Base-by-base conservation (phyloP, 169 alveolate genomes). In the Cryptosporidium baileyi region DNA sequence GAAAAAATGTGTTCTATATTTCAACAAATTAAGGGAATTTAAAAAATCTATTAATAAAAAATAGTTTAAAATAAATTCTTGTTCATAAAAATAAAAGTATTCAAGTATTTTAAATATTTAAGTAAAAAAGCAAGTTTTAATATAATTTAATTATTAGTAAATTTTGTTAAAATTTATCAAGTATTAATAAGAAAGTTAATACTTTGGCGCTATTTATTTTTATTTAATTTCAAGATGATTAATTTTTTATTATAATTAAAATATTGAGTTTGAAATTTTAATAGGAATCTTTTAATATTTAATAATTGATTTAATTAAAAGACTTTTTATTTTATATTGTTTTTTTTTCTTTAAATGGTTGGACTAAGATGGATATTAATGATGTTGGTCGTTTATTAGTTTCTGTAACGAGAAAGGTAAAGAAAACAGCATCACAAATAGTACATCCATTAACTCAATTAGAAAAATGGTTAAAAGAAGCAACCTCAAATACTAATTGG, bases 401-500 rank as follows among this genome's bases (percentile, higher is more conserved):
- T 11, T 61, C 80, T 34, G 60, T 82, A 91, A 54, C 88, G 63
- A 62, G 61, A 85, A 67, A 79, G 88, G 40, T 90, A 63, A 47
- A 61, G 44, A 65, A 59, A 54, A 63, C 74, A 19, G 59, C 85
- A 30, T 60, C 81, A 3, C 91, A 88, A 74, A 34, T 74, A 17
- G 63, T 80, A 19, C 81, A 80, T 34, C 80, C 80, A 24, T 88
- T 85, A 60, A 82, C 91, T 15, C 94, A 93, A 15, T 62, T 90
- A 34, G 95, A 93, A 82, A 82, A 89, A 81, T 63, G 82, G 51
- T 89, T 94, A 8, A 65, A 80, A 30, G 96, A 94, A 90, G 94
- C 94, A 34, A 90, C 95, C 17, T 63, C 92, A 28, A 91, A 92
- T 59, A 94, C 92, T 26, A 93, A 93, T 61, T 94, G 96, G 96